Percentiles rank a stretch among this genome's conserved stretches.
phyloP scores from a whole-genome alignment of 176 grass and related monocot species.

The Bothriochloa decipiens region DNA sequence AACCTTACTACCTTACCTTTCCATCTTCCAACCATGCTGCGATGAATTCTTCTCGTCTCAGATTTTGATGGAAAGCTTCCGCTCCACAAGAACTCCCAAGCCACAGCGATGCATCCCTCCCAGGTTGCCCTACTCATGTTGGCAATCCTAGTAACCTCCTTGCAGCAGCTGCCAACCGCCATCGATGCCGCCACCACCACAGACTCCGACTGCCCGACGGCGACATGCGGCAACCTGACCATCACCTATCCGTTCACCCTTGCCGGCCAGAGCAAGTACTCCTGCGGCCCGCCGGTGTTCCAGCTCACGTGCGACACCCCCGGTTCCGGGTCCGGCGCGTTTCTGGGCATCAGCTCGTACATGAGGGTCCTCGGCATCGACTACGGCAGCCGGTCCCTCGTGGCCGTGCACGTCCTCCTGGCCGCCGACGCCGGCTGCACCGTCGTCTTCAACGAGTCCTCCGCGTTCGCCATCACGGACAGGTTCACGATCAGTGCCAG shows the following conservation, averaged over 20 bases:
- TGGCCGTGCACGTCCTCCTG: conserved; percentile 32
- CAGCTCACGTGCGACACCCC: conserved; percentile 23
- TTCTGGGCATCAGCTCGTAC: conserved; percentile 32
- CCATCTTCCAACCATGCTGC: background rate
- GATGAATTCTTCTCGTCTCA: background rate
- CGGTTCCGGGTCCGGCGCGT: background rate
- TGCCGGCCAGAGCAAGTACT: background rate
- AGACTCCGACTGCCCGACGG: conserved; percentile 26
- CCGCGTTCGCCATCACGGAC: conserved; percentile 22
- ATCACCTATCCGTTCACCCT: conserved; percentile 54
- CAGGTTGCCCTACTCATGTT: conserved; percentile 16
- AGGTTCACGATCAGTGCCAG: conserved; percentile 34
- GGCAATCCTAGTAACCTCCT: conserved; percentile 26
- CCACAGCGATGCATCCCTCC: conserved; percentile 20
- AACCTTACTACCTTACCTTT: background rate
- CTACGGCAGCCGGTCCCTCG: conserved; percentile 42
- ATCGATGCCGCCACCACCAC: background rate
- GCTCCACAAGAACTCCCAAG: background rate
- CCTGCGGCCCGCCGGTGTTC: conserved; percentile 50
- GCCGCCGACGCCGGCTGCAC: conserved; percentile 12
- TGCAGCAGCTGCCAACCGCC: conserved; percentile 5
- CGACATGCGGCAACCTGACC: conserved; percentile 50
- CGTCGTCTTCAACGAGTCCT: conserved; percentile 47
- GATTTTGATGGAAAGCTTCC: background rate
- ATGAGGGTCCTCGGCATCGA: conserved; percentile 30